Conservation (phyloP, 768 basidiomycete genomes). For the Boletus fagicola region DNA sequence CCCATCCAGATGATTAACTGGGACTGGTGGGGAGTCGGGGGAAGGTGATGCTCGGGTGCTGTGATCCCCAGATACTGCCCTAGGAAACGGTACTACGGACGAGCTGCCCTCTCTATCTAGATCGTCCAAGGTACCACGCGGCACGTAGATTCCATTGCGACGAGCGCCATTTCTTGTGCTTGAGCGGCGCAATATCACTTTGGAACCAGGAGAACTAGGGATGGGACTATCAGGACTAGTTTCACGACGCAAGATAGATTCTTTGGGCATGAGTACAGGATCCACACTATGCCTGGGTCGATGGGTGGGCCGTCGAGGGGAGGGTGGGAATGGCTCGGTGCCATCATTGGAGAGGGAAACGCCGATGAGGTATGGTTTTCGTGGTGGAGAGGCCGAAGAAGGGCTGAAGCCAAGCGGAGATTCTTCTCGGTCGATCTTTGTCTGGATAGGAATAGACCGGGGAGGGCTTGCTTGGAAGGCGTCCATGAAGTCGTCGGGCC, state of each 20-base stretch:
- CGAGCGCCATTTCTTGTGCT: conserved; percentile 52
- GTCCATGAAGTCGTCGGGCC: conserved; percentile 79
- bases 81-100: conserved; percentile 63
- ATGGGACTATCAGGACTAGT: conserved; percentile 55
- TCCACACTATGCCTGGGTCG: conserved; percentile 67
- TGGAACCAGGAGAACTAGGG: conserved; percentile 34
- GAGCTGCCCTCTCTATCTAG: conserved; percentile 36
- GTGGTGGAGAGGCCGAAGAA: conserved; percentile 46
- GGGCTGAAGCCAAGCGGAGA: conserved; percentile 27
- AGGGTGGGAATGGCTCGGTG: conserved; percentile 38
- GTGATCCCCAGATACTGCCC: conserved; percentile 54
- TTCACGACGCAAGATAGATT: conserved; percentile 48
- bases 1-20: conserved; percentile 31
- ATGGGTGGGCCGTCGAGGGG: conserved; percentile 56
- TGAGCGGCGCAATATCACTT: conserved; percentile 54
- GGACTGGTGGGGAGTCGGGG: conserved; percentile 33
- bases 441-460: conserved; percentile 31
- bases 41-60: conserved; percentile 35
- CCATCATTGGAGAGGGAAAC: conserved; percentile 45
- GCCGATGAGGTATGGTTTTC: conserved; percentile 56
- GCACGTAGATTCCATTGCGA: conserved; percentile 48
- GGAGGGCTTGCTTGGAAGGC: conserved; percentile 43
- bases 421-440: conserved; percentile 22
- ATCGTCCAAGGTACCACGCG: conserved; percentile 38
- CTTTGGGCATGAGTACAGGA: conserved; percentile 47